Conservation (phyloP, 495 filamentous ascomycete genomes). For the Aspergillus haitiensis region DNA sequence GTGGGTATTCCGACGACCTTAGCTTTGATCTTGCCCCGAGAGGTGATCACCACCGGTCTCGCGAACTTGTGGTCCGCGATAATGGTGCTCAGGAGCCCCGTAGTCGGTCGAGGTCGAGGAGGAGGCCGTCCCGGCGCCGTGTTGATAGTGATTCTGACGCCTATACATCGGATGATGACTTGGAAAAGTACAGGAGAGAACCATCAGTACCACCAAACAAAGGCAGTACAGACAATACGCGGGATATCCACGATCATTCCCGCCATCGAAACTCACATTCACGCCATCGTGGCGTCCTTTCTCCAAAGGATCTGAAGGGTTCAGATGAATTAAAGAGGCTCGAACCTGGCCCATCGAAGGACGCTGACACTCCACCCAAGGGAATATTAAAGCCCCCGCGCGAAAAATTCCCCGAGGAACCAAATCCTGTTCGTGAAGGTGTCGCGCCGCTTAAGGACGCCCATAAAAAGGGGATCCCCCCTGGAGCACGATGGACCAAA, state of each 20-base stretch:
- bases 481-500: conserved; percentile 84
- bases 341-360: conserved; percentile 34
- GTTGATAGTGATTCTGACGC: conserved; percentile 34
- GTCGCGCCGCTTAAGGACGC: conserved; percentile 84
- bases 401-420: conserved; percentile 76
- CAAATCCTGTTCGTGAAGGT: conserved; percentile 77
- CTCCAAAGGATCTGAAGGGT: conserved; percentile 11
- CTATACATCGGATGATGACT: conserved; percentile 41
- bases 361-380: conserved; percentile 53
- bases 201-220: conserved; percentile 27
- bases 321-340: conserved; percentile 31
- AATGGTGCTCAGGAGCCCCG: conserved; percentile 17
- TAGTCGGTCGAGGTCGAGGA: conserved; percentile 25
- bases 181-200: conserved; percentile 38
- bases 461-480: conserved; percentile 68
- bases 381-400: conserved; percentile 72
- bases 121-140: conserved; percentile 34
- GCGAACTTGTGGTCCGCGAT: conserved; percentile 9
- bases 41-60: conserved; percentile 20
- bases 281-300: conserved; percentile 25
- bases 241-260: conserved; percentile 14
- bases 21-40: conserved; percentile 34
- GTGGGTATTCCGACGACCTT: conserved; percentile 40
- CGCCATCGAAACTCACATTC: conserved; percentile 31
- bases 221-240: conserved; percentile 24